phyloP scores from a whole-genome alignment of 176 grass and related monocot genomes.

The Oryza nivara region DNA sequence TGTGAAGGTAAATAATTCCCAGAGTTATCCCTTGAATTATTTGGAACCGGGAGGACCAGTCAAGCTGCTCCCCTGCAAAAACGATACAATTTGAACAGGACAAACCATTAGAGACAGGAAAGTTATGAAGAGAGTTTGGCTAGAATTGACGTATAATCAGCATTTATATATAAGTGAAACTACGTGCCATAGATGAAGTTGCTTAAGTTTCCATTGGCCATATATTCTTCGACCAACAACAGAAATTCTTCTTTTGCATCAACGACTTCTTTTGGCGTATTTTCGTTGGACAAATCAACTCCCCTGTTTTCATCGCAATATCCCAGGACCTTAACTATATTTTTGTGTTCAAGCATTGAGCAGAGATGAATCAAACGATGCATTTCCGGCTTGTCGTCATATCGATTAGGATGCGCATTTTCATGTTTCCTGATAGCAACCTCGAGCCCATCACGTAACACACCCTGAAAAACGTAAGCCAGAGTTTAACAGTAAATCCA shows the following conservation, averaged over 20 bases:
- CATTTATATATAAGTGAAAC: not conserved
- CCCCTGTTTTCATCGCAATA: not conserved
- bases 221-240: not conserved
- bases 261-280: no score
- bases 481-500: no score
- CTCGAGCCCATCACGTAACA: not conserved
- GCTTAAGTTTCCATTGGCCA: not conserved
- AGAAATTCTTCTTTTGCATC: no score
- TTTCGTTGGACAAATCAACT: no score
- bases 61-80: not conserved
- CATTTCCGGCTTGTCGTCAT: no score
- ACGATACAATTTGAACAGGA: not conserved
- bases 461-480: conserved; percentile 1
- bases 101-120: not conserved
- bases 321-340: not conserved
- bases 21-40: conserved; percentile 29
- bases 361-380: not conserved
- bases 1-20: conserved; percentile 7
- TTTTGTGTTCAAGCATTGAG: not conserved
- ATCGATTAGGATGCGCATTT: no score
- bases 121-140: not conserved
- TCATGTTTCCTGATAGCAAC: not conserved
- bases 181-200: not conserved
- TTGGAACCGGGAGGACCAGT: conserved; percentile 4
- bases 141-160: not conserved